phyloP scores from a whole-genome alignment of 2,329 filamentous ascomycete species.

The Rhynchosporium graminicola region DNA sequence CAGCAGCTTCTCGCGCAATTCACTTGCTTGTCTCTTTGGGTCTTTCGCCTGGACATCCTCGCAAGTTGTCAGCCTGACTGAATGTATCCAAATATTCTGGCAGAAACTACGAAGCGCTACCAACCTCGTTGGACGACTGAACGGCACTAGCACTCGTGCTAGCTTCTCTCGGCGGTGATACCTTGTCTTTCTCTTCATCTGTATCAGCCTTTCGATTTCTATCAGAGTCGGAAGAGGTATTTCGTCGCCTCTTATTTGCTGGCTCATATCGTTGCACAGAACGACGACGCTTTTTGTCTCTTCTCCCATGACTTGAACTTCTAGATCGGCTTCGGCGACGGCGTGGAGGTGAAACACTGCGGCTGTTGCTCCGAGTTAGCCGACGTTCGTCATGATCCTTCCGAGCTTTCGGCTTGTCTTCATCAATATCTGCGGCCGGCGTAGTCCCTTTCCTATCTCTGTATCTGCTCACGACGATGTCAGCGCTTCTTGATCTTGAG shows the following conservation, averaged over 20 bases:
- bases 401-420: conserved; percentile 31
- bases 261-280: conserved; percentile 42
- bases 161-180: conserved; percentile 29
- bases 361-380: conserved; percentile 41
- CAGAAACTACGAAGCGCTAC: conserved; percentile 42
- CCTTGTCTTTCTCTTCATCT: conserved; percentile 49
- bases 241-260: conserved; percentile 48
- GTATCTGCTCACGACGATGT: conserved; percentile 27
- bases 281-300: conserved; percentile 38
- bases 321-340: conserved; percentile 35
- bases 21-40: conserved; percentile 47
- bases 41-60: conserved; percentile 41
- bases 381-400: conserved; percentile 39
- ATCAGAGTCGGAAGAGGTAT: conserved; percentile 52
- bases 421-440: conserved; percentile 32
- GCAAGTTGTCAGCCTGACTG: conserved; percentile 41
- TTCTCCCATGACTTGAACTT: conserved; percentile 35
- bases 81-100: conserved; percentile 21
- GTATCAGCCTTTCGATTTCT: conserved; percentile 59
- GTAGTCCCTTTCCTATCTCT: conserved; percentile 28
- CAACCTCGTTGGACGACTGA: conserved; percentile 44
- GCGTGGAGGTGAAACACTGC: conserved; percentile 39
- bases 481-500: conserved; percentile 34
- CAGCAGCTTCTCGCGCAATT: conserved; percentile 53
- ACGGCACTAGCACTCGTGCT: conserved; percentile 29